Base-by-base conservation (phyloP, 371 early-diverging fungal genomes). In the Mortierella sp. region DNA sequence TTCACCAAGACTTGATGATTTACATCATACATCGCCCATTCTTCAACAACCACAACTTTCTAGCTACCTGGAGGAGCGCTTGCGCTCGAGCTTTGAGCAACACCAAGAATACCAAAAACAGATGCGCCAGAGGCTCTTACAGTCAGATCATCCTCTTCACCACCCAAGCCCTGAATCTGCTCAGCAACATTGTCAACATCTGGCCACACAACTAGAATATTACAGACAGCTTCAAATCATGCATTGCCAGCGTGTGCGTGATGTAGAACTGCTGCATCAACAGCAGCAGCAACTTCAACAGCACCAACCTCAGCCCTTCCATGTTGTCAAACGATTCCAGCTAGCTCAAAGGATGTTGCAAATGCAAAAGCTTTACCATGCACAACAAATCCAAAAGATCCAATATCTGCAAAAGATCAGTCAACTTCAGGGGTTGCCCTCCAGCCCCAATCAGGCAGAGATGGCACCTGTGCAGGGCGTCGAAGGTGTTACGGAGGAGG, bases 371-470 rank as follows among this genome's bases (percentile, higher is more conserved):
- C 43, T 72, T 19, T 57, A 68, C 55, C 72, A 72, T 37, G 72
- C 77, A 13, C 72, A 71, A 23, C 77, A 72, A 35, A 68, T 76
- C 34, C 77, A 76, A 64, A 71, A 55, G 54, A 71, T 76, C 28
- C 77, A 68, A 45, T 64, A 67, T 40, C 63, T 76, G 54, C 77
- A 76, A 66, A 66, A 67, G 23, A 40, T 72, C 26, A 68, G 32
- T 40, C 64, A 23, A 28, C 68, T 72, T 32, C 77, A 72, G 37
- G 34, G 32, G 22, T 58, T 43, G 13, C 68, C 51, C 26, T 47
- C 54, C 51, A 34, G 12, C 37, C 37, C 15, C 7, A 19, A 49
- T 7, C 32, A 40, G 4, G 37, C 31, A 22, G 62, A 42, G 17
- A 29, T 35, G 23, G 40, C 29, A 22, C 31, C 26, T 42, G 47